Evolutionary conservation across 768 basidiomycete genomes (phyloP).

Genomic region (Tulasnella sp.): DNA sequence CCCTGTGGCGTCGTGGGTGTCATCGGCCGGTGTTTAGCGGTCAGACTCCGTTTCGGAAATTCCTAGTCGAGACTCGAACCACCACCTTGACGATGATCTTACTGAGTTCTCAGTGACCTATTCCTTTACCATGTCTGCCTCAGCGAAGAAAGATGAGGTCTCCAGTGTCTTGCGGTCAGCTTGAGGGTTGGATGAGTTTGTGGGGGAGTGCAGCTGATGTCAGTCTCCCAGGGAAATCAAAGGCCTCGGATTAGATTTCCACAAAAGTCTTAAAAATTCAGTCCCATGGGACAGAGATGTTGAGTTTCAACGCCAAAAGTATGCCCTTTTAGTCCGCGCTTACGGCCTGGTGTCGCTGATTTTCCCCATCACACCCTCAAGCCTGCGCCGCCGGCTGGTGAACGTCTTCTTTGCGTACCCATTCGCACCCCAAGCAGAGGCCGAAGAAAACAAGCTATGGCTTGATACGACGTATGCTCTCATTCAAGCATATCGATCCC

Average conservation of each 20-base stretch:
- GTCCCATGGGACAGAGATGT: conserved; percentile 80
- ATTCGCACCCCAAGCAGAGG: conserved; percentile 66
- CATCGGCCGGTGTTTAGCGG: background rate
- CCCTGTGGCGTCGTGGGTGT: conserved; percentile 11
- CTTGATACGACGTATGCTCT: conserved; percentile 87
- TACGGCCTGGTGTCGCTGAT: background rate
- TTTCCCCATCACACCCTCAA: conserved; percentile 37
- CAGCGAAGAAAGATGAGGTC: conserved; percentile 22
- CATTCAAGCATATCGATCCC: conserved; percentile 78
- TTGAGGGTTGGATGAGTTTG: background rate
- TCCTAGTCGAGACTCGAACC: conserved; percentile 22
- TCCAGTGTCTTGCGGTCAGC: conserved; percentile 19
- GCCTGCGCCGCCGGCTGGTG: conserved; percentile 67
- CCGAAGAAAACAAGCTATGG: conserved; percentile 82
- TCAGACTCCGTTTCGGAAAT: conserved; percentile 11
- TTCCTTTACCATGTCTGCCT: background rate
- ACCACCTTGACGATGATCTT: conserved; percentile 4
- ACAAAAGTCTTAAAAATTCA: conserved; percentile 15
- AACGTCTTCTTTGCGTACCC: conserved; percentile 66
- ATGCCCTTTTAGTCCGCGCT: conserved; percentile 26
- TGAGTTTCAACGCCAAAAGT: conserved; percentile 85
- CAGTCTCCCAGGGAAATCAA: conserved; percentile 19
- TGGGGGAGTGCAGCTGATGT: background rate
- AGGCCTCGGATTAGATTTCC: conserved; percentile 24
- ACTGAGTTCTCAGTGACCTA: conserved; percentile 6